Base-by-base conservation (phyloP, 768 basidiomycete species). In the Rhodosporidiobolus odoratus region DNA sequence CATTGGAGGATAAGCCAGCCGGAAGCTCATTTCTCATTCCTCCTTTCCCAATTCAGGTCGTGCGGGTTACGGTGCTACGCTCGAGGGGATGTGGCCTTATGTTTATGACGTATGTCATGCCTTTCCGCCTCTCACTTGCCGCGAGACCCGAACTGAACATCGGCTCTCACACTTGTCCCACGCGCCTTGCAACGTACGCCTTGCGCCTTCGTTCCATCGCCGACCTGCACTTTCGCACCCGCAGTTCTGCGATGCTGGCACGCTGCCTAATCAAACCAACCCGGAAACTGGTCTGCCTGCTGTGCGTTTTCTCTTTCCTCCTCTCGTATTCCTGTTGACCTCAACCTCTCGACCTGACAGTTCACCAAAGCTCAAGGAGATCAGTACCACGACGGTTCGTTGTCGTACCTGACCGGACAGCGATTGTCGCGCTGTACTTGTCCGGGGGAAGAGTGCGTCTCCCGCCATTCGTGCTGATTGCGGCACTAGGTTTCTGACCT, bases 321-420 rank as follows among this genome's bases (percentile, higher is more conserved):
- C 32, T 53, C 58, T 35, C 25, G 27, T 21, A 3, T 7, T 19
- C 21, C 52, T 21, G 6, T 30, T 53, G 27, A 27, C 52, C 21
- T 30, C 27, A 19, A 15, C 27, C 52, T 53, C 15, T 16, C 19
- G 7, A 5, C 41, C n/a, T n/a, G 43, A 41, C 27, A 52, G 32
- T 17, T 48, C 50, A 87, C 90, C 8, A 81, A 84, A 6, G 80
- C 81, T 19, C 82, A 83, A 60, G 91, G 91, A 21, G 89, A 90
- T 76, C 76, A 81, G 4, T 75, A 77, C 30, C 81, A 84, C 57
- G 82, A 82, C 62, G 83, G 82, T 53, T 83, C 82, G 15, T 81
- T 97, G 32, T 92, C 90, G 0, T 96, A 84, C 78, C 87, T 96
- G 52, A 91, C 88, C 3, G 94, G 95, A 23, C 93, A 96, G 78